phyloP scores from a whole-genome alignment of 2,329 filamentous ascomycete species.

The Ophiostoma angusticollis region DNA sequence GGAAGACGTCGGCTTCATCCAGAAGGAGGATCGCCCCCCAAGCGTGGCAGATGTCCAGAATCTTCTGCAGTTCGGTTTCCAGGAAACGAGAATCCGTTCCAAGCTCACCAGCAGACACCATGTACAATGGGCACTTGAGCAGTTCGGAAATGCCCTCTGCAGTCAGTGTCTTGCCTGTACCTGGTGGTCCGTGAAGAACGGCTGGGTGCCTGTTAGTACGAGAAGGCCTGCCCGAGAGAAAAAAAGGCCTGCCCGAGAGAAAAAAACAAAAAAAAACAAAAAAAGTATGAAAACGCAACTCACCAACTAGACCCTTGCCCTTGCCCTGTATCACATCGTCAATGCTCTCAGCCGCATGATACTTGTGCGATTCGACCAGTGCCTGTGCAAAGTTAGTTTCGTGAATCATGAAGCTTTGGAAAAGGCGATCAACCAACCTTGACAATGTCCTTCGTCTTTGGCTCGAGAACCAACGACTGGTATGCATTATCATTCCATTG shows the following conservation, averaged over 20 bases:
- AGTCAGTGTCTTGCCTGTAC: slow-evolving; percentile 34
- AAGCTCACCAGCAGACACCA: slow-evolving; percentile 44
- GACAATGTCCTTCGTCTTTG: slow-evolving; percentile 52
- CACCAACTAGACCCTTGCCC: slow-evolving; percentile 66
- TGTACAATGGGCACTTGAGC: slow-evolving; percentile 30
- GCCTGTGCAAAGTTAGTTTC: slow-evolving; percentile 36
- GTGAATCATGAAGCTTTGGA: neutral
- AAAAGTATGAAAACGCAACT: slow-evolving; percentile 15
- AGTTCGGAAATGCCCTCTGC: slow-evolving; percentile 29
- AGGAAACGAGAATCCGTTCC: slow-evolving; percentile 30
- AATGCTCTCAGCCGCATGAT: slow-evolving; percentile 66
- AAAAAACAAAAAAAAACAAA: neutral
- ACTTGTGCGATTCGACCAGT: slow-evolving; percentile 73
- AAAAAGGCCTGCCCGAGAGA: neutral
- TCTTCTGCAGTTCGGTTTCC: slow-evolving; percentile 33
- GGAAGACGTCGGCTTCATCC: slow-evolving; percentile 42
- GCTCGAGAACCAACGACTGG: slow-evolving; percentile 61
- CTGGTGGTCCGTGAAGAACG: slow-evolving; percentile 62
- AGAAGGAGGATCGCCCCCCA: slow-evolving; percentile 40
- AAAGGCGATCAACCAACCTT: slow-evolving; percentile 28
- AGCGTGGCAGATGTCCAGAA: slow-evolving; percentile 33
- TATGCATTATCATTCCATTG: slow-evolving; percentile 77
- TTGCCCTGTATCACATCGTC: slow-evolving; percentile 77
- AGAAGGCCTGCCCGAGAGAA: slow-evolving; percentile 53
- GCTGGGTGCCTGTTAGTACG: slow-evolving; percentile 46